A percentile compares a stretch with the other conserved stretches of the same genome.
These are phyloP conservation scores for Choiromyces venosus DNA, from an alignment of 495 filamentous ascomycete species.

Conservation along the genomic window DNA sequence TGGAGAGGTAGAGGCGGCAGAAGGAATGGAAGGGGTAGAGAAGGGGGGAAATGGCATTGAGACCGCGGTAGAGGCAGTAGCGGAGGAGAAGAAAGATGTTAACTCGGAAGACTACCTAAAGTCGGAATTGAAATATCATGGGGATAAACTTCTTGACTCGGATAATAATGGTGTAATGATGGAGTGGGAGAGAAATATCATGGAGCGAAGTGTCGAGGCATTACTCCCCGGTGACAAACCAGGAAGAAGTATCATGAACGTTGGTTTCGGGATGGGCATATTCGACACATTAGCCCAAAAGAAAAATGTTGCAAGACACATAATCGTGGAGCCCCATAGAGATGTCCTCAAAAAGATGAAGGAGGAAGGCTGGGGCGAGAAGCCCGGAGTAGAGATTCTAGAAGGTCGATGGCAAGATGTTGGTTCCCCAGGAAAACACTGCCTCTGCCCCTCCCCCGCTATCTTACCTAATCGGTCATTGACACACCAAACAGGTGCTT, in stretches of 20 bases:
- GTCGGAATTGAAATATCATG: slow-evolving; percentile 67
- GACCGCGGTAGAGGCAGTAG: slow-evolving; percentile 7
- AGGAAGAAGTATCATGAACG: slow-evolving; percentile 72
- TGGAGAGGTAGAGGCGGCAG: slow-evolving; percentile 41
- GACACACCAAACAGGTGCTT: slow-evolving; percentile 60
- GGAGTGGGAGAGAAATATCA: slow-evolving; percentile 90
- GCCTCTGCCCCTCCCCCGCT: not conserved
- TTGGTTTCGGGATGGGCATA: slow-evolving; percentile 96
- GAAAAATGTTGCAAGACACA: slow-evolving; percentile 66
- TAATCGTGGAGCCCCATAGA: slow-evolving; percentile 80
- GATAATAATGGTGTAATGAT: slow-evolving; percentile 92
- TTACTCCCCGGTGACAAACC: slow-evolving; percentile 52
- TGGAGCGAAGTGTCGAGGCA: slow-evolving; percentile 66
- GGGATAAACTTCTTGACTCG: slow-evolving; percentile 65
- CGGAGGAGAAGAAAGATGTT: slow-evolving; percentile 21
- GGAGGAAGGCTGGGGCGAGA: slow-evolving; percentile 58
- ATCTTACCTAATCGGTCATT: not conserved
- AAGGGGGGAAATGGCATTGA: slow-evolving; percentile 17
- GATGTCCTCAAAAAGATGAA: slow-evolving; percentile 68
- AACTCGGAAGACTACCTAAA: slow-evolving; percentile 56
- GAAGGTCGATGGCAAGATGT: slow-evolving; percentile 46
- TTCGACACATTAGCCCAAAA: slow-evolving; percentile 78
- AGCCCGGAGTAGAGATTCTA: slow-evolving; percentile 59
- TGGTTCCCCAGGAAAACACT: not conserved
- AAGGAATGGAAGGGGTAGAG: slow-evolving; percentile 24